Evolutionary conservation across 257 asterid genomes (phyloP).

Genomic region (Eucommia ulmoides): DNA sequence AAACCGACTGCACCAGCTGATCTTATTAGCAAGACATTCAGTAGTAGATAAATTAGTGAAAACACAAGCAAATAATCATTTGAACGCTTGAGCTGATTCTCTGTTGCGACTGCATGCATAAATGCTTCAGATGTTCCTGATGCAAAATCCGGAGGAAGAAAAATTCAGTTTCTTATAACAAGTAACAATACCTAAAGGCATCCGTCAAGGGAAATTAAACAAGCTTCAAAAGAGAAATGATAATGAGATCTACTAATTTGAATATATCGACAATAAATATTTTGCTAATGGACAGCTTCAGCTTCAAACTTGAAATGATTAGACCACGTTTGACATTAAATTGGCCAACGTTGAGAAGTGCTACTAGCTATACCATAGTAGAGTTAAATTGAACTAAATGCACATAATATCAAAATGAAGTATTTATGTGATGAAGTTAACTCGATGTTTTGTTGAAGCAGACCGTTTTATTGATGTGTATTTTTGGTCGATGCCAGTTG

Average conservation of each 20-base stretch:
- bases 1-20: slow-evolving; percentile 87
- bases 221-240: not conserved
- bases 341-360: too few relatives aligned
- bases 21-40: slow-evolving; percentile 64
- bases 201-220: not conserved
- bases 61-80: slow-evolving; percentile 66
- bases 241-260: not conserved
- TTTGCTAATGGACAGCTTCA: not conserved
- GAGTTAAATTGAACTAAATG: too few relatives aligned
- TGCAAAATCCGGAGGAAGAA: not conserved
- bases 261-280: not conserved
- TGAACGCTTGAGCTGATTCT: slow-evolving; percentile 63
- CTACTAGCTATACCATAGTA: too few relatives aligned
- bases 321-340: too few relatives aligned
- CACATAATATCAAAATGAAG: too few relatives aligned
- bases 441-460: too few relatives aligned
- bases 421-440: too few relatives aligned
- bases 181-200: not conserved
- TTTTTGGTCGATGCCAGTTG: too few relatives aligned
- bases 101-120: slow-evolving; percentile 90
- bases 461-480: too few relatives aligned
- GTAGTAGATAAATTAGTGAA: slow-evolving; percentile 56
- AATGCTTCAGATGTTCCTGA: slow-evolving; percentile 97
- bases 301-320: not conserved
- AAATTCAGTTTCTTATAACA: slow-evolving; percentile 1